Base-by-base conservation (phyloP, 495 filamentous ascomycete species). In the Podospora conica region DNA sequence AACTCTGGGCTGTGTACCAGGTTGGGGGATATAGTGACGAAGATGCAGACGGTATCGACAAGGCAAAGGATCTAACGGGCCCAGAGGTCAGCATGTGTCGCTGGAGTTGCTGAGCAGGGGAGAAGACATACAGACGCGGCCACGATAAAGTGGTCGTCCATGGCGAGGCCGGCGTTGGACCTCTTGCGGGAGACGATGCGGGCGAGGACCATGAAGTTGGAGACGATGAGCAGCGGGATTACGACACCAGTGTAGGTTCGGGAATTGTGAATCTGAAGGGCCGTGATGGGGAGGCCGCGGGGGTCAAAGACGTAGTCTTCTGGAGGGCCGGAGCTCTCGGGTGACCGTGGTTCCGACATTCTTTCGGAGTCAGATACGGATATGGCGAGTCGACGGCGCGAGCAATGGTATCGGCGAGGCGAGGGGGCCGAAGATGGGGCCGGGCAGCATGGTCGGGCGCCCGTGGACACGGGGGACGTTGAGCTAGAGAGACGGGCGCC, bases 141-240 rank as follows among this genome's bases (percentile, higher is more conserved):
- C 18, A 65, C 9, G 20, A 65, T 55, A 2, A 60, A 54, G 40
- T 65, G 60, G 56, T 65, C 64, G 53, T 65, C 64, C 15, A 21
- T 15, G 31, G 54, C 64, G 57, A 65, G 25, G n/a, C 63, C 63
- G 9, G 22, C 9, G 8, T 31, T 28, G 24, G 64, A 65, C 24
- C 40, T 60, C 57, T 48, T 31, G 56, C 57, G 55, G 29, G 58
- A 60, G 40, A 60, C 22, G 7, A 61, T n/a, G 22, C 64, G 64
- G 4, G 64, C 25, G 18, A 31, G 9, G 48, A 65, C 40, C 9
- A 65, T 31, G 31, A 60, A 22, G 9, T 20, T 20, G 22, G 64
- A 27, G 33, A 65, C 28, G 21, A 23, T 22, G 23, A 55, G 54
- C n/a, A 60, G 25, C 7, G 48, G 15, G 18, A 20, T 48, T 2